Base-by-base conservation (phyloP, 2,329 filamentous ascomycete genomes). In the Cordyceps fumosorosea region DNA sequence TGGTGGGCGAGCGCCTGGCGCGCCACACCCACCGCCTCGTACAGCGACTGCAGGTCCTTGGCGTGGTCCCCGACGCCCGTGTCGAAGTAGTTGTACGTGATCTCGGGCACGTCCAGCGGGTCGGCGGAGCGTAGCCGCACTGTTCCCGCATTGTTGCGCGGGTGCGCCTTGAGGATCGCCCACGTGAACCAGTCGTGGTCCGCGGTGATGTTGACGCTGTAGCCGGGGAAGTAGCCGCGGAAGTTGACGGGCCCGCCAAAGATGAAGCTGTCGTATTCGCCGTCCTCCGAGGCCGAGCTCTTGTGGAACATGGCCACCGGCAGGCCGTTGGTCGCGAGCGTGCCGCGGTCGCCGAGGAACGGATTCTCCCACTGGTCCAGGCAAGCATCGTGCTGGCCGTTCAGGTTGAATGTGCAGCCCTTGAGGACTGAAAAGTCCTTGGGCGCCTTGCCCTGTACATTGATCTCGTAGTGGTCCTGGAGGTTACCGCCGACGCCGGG, bases 21-120 rank as follows among this genome's bases (percentile, higher is more conserved):
- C 0, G 80, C 76, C 8, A 84, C 78, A 61, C 78, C 68, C 55
- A 89, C 73, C 1, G 79, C 83, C 67, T 89, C 85, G 37, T 77
- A 75, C 16, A 86, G 66, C 0, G 84, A 83, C 53, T 84, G 80
- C 10, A 83, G 68, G 53, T 84, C 79, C 37, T 77, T 74, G 0
- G 72, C 73, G 3, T 77, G 74, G 7, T 82, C 81, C 24, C 79
- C 76, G 22, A 70, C 74, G 22, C 82, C 81, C 0, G 76, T 75
- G 53, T 80, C 77, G 73, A 84, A 87, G 71, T 81, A 87, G 71
- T 85, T 83, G 75, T 86, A 89, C 56, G 77, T 76, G 66, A 90
- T 88, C 6, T 81, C 71, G 0, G 89, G 88, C 3, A 79, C 75
- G 60, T 89, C 87, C 0, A 83, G 81, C 0, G 88, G 87, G 68